Percentiles rank a stretch among this genome's conserved stretches.
phyloP scores from a whole-genome alignment of 495 filamentous ascomycete species.

The Xylaria flabelliformis region DNA sequence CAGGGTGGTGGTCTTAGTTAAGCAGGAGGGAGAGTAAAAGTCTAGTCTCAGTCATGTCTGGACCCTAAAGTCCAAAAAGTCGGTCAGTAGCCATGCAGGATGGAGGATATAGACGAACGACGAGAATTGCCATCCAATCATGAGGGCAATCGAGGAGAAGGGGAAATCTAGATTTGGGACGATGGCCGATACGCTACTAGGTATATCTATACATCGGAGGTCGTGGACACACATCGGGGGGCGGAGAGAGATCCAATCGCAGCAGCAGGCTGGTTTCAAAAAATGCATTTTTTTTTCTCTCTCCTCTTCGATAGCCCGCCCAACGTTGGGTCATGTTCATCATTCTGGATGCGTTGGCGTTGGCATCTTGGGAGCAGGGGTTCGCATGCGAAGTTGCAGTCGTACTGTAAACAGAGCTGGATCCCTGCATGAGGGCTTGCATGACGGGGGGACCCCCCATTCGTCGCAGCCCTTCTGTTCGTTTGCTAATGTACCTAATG shows the following conservation, averaged over 20 bases:
- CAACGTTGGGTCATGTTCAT: slow-evolving; percentile 14
- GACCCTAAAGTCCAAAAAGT: not conserved
- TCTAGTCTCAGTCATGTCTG: too few species aligned
- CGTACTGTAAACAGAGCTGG: not conserved
- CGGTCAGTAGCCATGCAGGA: slow-evolving; percentile 22
- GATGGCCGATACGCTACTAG: slow-evolving; percentile 7
- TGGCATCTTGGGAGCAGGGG: slow-evolving; percentile 26
- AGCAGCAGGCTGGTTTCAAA: slow-evolving; percentile 5
- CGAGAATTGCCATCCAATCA: slow-evolving; percentile 21
- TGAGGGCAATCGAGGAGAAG: not conserved
- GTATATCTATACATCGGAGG: not conserved
- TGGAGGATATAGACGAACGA: not conserved
- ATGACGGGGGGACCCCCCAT: slow-evolving; percentile 14
- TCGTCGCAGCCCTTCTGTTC: slow-evolving; percentile 11
- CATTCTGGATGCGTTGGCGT: slow-evolving; percentile 22
- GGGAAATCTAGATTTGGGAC: not conserved
- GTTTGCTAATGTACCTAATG: not conserved
- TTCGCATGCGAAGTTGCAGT: slow-evolving; percentile 26
- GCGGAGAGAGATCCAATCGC: not conserved
- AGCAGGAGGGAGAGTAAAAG: not conserved
- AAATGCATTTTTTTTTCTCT: not conserved
- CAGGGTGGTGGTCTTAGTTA: not conserved
- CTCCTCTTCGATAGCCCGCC: not conserved
- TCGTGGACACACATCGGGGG: slow-evolving; percentile 4
- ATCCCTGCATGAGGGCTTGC: slow-evolving; percentile 21